These are phyloP conservation scores for Globisporangium rhizosaccharum DNA, from an alignment of 352 stramenopile genomes.

Conservation along the genomic window DNA sequence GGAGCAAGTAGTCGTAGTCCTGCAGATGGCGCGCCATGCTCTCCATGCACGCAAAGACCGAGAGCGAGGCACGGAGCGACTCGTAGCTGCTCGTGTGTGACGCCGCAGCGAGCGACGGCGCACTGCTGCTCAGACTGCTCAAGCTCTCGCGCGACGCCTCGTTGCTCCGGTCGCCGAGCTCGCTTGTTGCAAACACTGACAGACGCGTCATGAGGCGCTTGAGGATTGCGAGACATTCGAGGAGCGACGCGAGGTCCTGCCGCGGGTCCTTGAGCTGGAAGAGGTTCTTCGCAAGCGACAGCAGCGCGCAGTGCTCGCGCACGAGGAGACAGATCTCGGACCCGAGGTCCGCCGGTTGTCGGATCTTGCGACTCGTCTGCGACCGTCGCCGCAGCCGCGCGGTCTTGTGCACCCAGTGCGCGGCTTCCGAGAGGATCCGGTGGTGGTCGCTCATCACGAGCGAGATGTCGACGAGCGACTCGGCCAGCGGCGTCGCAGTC, in stretches of 20 bases:
- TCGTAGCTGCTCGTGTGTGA: slow-evolving; percentile 15
- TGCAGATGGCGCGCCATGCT: slow-evolving; percentile 50
- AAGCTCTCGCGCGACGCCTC: slow-evolving; percentile 20
- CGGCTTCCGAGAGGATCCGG: slow-evolving; percentile 43
- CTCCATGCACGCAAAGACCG: slow-evolving; percentile 43
- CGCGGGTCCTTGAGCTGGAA: slow-evolving; percentile 52
- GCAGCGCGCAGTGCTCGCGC: slow-evolving; percentile 44
- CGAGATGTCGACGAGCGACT: slow-evolving; percentile 65
- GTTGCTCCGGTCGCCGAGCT: slow-evolving; percentile 5
- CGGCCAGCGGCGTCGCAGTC: slow-evolving; percentile 29
- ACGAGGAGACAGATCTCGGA: slow-evolving; percentile 47
- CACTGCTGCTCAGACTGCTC: slow-evolving; percentile 4
- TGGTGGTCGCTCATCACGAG: slow-evolving; percentile 77
- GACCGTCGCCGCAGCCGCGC: slow-evolving; percentile 14
- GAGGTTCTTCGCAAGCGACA: slow-evolving; percentile 38
- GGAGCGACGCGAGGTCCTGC: slow-evolving; percentile 38
- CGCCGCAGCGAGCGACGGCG: slow-evolving; percentile 5
- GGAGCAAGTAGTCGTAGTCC: slow-evolving; percentile 53
- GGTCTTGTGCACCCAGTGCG: slow-evolving; percentile 39
- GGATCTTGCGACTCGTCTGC: not conserved
- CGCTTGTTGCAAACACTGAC: slow-evolving; percentile 18
- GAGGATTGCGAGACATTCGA: slow-evolving; percentile 54
- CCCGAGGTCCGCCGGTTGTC: slow-evolving; percentile 24
- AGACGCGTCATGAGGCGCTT: slow-evolving; percentile 25
- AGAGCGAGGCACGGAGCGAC: slow-evolving; percentile 21